Percentiles rank a stretch among this genome's conserved stretches.
These are phyloP conservation scores for Fomitopsis pulvina DNA, from an alignment of 768 basidiomycete species.

Conservation along the genomic window DNA sequence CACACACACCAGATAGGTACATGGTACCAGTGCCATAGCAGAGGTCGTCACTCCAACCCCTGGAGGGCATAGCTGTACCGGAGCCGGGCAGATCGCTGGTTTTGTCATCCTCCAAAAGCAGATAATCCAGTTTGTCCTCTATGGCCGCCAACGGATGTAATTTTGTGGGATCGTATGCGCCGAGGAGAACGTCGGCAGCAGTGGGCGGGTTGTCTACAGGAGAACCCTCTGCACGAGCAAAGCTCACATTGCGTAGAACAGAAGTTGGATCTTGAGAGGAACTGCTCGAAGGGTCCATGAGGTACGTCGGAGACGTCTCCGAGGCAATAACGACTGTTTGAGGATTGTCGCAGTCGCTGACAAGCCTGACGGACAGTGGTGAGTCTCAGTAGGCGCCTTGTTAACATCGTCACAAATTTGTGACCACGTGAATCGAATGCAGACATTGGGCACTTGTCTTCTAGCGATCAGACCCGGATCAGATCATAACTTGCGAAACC, in stretches of 20 bases:
- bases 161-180: constrained; percentile 84
- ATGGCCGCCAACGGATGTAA: constrained; percentile 92
- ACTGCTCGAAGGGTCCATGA: background rate
- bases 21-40: constrained; percentile 99
- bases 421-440: too few species aligned
- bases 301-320: too few species aligned
- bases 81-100: constrained; percentile 85
- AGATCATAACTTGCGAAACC: too few species aligned
- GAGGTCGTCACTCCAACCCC: constrained; percentile 98
- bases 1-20: constrained; percentile 92
- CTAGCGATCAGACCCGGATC: too few species aligned
- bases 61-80: constrained; percentile 83
- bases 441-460: too few species aligned
- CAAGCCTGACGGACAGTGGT: too few species aligned
- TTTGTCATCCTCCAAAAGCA: constrained; percentile 96
- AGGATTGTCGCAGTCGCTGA: too few species aligned
- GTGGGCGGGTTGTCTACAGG: constrained; percentile 39
- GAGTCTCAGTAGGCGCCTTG: too few species aligned
- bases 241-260: constrained; percentile 20
- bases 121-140: constrained; percentile 91
- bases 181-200: constrained; percentile 81
- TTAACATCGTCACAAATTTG: too few species aligned
- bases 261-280: constrained; percentile 15
- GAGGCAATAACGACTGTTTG: too few species aligned
- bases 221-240: constrained; percentile 10